Evolutionary conservation across 2,329 filamentous ascomycete species (phyloP).

Genomic region (Fusarium subglutinans): DNA sequence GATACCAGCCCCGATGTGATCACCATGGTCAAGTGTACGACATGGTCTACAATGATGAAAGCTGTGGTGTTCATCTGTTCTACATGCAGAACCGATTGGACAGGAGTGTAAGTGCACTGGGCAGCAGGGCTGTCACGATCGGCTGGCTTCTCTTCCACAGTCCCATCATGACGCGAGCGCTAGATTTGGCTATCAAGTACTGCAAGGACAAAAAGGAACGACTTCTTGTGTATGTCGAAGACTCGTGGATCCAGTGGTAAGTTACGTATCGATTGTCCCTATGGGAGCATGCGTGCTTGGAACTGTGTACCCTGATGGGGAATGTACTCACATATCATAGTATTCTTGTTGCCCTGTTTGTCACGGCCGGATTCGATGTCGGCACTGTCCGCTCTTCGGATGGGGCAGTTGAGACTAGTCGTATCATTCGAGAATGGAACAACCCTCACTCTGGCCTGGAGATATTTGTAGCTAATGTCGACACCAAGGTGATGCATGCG

Average conservation of each 20-base stretch:
- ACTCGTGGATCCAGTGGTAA: neutral
- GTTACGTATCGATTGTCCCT: neutral
- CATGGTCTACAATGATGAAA: no score
- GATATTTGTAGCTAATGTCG: neutral
- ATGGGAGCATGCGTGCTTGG: fast-evolving
- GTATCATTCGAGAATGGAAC: neutral
- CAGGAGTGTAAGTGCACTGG: no score
- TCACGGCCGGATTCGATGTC: neutral
- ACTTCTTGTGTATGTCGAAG: neutral
- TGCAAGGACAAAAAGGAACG: neutral
- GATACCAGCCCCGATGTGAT: no score
- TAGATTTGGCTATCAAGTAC: neutral
- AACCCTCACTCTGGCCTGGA: neutral
- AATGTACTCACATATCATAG: neutral
- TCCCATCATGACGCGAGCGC: neutral
- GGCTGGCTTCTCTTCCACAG: neutral
- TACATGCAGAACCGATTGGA: no score
- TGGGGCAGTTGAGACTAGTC: neutral
- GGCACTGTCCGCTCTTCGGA: neutral
- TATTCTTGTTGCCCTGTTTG: neutral
- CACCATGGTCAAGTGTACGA: no score
- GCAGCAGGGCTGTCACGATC: no score
- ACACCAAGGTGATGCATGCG: neutral
- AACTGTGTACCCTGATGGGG: neutral
- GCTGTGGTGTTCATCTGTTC: no score